These are phyloP conservation scores for Ogataea pilisensis DNA, from an alignment of 805 yeast genomes.

Conservation along the genomic window DNA sequence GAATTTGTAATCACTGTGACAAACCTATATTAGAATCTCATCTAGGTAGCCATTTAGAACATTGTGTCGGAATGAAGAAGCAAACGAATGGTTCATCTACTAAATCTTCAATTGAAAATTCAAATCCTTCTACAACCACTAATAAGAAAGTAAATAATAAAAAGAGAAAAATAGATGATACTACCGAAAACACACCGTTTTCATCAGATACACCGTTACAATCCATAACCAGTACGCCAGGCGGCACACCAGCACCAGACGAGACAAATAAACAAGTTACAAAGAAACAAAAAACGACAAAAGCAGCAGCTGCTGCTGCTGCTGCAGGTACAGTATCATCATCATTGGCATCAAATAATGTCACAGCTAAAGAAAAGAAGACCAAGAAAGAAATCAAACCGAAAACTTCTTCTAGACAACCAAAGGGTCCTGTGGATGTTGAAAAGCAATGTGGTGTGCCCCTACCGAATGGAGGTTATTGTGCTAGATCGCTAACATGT, in stretches of 20 bases:
- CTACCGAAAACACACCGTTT: slow-evolving; percentile 27
- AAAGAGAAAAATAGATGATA: slow-evolving; percentile 22
- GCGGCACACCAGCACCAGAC: slow-evolving; percentile 7
- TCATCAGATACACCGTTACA: slow-evolving; percentile 16
- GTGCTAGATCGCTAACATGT: slow-evolving; percentile 95
- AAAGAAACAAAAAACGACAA: slow-evolving; percentile 15
- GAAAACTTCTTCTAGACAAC: slow-evolving; percentile 44
- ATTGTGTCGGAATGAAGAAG: slow-evolving; percentile 35
- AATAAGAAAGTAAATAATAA: slow-evolving; percentile 20
- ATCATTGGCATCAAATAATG: no score
- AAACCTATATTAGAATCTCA: slow-evolving; percentile 39
- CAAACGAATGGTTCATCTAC: slow-evolving; percentile 13
- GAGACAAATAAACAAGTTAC: slow-evolving; percentile 4
- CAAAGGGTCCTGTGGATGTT: slow-evolving; percentile 83
- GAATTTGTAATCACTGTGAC: slow-evolving; percentile 45
- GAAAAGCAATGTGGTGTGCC: slow-evolving; percentile 96
- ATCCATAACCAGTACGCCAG: slow-evolving; percentile 7
- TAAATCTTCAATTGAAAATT: neutral
- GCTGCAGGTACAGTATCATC: slow-evolving; percentile 13
- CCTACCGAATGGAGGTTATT: slow-evolving; percentile 87
- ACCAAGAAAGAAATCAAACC: slow-evolving; percentile 29
- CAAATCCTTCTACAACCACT: neutral
- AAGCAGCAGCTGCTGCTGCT: slow-evolving; percentile 1
- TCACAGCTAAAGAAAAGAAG: slow-evolving; percentile 31
- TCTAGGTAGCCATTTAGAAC: slow-evolving; percentile 36